Evolutionary conservation across 1,139 yeast genomes (phyloP).

Genomic region (Geotrichum australiense): DNA sequence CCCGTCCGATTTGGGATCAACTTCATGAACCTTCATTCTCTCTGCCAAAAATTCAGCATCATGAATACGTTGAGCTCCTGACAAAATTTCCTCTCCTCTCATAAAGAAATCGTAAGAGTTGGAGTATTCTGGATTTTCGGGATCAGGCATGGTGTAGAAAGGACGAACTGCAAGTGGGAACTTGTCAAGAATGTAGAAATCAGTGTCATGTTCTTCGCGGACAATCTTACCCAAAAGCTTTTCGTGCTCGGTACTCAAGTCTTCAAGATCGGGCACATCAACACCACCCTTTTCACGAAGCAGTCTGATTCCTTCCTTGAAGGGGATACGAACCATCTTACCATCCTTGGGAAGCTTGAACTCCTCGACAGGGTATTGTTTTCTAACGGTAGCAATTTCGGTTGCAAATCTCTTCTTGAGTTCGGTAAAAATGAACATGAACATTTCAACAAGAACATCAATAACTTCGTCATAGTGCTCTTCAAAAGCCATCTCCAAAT

Average conservation of each 20-base stretch:
- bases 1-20: conserved; percentile 76
- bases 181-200: conserved; percentile 94
- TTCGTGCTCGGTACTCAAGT: conserved; percentile 90
- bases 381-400: conserved; percentile 86
- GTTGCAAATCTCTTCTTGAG: conserved; percentile 69
- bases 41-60: conserved; percentile 75
- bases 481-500: conserved; percentile 96
- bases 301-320: conserved; percentile 84
- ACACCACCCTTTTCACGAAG: conserved; percentile 74
- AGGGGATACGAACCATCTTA: conserved; percentile 84
- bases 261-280: conserved; percentile 81
- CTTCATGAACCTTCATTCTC: conserved; percentile 77
- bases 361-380: conserved; percentile 96
- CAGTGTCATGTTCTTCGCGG: conserved; percentile 91
- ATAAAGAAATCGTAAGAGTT: conserved; percentile 92
- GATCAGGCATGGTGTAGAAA: conserved; percentile 98
- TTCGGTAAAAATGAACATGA: conserved; percentile 80
- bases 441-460: conserved; percentile 75
- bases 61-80: conserved; percentile 99
- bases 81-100: conserved; percentile 98
- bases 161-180: conserved; percentile 97
- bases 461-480: conserved; percentile 96
- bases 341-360: conserved; percentile 68
- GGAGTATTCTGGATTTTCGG: conserved; percentile 84
- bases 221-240: conserved; percentile 85